Evolutionary conservation across 805 yeast genomes (phyloP).

Genomic region (Saturnispora kantuleensis): DNA sequence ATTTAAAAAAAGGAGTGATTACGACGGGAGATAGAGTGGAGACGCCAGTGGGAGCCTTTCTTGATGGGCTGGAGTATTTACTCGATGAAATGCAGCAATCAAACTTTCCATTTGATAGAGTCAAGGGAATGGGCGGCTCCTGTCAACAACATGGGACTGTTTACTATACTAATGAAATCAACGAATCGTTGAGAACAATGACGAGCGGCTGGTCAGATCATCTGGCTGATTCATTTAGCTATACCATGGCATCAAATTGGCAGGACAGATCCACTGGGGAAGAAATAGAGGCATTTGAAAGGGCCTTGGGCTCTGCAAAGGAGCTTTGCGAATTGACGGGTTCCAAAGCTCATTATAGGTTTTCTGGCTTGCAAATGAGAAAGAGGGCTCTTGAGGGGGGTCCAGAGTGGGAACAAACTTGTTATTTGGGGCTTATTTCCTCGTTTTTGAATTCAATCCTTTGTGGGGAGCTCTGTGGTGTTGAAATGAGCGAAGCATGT

Average conservation of each 20-base stretch:
- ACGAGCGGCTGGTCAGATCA: conserved; percentile 33
- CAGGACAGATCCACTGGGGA: conserved; percentile 82
- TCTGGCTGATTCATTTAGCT: conserved; percentile 43
- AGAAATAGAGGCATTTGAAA: conserved; percentile 56
- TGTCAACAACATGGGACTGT: conserved; percentile 93
- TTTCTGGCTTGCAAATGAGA: conserved; percentile 87
- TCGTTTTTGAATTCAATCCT: conserved; percentile 67
- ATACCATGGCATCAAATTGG: conserved; percentile 78
- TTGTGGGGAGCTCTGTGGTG: conserved; percentile 48
- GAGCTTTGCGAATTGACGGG: conserved; percentile 64
- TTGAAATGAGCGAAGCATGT: conserved; percentile 84
- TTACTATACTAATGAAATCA: conserved; percentile 54
- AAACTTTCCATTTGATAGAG: conserved; percentile 46
- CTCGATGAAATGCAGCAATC: conserved; percentile 41
- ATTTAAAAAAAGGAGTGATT: conserved; percentile 66
- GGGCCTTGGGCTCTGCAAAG: conserved; percentile 48
- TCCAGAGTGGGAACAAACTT: conserved; percentile 44
- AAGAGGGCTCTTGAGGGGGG: conserved; percentile 49
- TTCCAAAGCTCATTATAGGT: conserved; percentile 78
- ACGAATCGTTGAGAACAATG: conserved; percentile 31
- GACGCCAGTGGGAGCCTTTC: conserved; percentile 86
- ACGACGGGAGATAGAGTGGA: conserved; percentile 44
- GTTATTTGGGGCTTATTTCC: conserved; percentile 64
- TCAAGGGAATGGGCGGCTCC: conserved; percentile 69
- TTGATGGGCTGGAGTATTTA: conserved; percentile 67